Evolutionary conservation across 768 basidiomycete genomes (phyloP).

Genomic region (Naganishia antarctica): DNA sequence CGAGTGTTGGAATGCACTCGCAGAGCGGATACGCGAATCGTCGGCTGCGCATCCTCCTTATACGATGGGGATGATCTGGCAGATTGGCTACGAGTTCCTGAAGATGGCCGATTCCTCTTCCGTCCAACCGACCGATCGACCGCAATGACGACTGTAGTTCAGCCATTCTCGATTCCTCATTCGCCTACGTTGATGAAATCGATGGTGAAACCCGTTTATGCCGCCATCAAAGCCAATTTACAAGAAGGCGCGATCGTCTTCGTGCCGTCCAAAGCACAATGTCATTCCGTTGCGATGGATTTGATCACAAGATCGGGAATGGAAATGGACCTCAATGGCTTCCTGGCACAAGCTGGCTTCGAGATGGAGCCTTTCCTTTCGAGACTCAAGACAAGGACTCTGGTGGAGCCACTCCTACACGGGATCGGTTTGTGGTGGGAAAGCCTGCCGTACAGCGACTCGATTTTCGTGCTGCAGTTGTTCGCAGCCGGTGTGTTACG

Average conservation of each 20-base stretch:
- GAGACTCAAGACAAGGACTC: constrained; percentile 60
- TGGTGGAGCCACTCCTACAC: constrained; percentile 69
- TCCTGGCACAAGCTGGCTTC: constrained; percentile 52
- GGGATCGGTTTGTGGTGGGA: constrained; percentile 83
- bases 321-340: constrained; percentile 57
- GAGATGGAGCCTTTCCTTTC: constrained; percentile 60
- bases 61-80: constrained; percentile 76
- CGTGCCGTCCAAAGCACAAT: constrained; percentile 78
- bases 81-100: constrained; percentile 71
- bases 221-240: constrained; percentile 57
- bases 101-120: constrained; percentile 66
- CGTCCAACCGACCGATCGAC: constrained; percentile 76
- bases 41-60: constrained; percentile 73
- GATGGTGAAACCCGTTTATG: constrained; percentile 84
- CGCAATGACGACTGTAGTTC: constrained; percentile 62
- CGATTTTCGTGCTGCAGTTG: constrained; percentile 68
- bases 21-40: constrained; percentile 61
- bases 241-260: constrained; percentile 66
- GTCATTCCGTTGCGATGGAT: constrained; percentile 67
- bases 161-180: constrained; percentile 78
- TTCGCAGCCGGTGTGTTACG: constrained; percentile 74
- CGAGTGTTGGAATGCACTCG: constrained; percentile 61
- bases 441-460: constrained; percentile 65
- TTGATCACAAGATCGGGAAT: constrained; percentile 82
- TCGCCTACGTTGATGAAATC: constrained; percentile 81